Evolutionary conservation across 345 rosid species (phyloP).

Genomic region (Populus deltoides): DNA sequence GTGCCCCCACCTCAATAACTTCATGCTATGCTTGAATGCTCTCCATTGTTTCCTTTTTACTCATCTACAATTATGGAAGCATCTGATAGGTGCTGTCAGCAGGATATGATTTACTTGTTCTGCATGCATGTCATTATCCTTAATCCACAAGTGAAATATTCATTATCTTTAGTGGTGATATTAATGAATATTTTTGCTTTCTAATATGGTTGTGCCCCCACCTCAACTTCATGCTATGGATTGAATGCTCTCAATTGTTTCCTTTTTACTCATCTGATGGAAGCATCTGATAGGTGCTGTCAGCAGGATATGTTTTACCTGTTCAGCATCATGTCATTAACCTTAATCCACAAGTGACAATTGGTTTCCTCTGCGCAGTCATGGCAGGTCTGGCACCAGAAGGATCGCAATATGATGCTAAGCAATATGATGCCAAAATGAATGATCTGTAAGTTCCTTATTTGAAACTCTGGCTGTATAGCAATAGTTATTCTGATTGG

Average conservation of each 20-base stretch:
- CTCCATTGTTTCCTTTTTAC: background rate
- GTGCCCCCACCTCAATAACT: no score
- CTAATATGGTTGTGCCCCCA: no score
- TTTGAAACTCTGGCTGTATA: background rate
- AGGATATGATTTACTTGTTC: background rate
- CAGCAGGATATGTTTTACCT: background rate
- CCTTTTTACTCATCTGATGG: background rate
- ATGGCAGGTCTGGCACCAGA: slow-evolving; percentile 77
- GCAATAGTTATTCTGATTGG: background rate
- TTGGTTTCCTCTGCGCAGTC: slow-evolving; percentile 33
- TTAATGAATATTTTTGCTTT: background rate
- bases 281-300: background rate
- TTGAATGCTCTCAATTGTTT: background rate
- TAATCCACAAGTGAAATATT: background rate
- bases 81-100: background rate
- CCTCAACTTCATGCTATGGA: background rate
- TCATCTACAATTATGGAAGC: background rate
- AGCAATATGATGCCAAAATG: slow-evolving; percentile 70
- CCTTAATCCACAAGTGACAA: background rate
- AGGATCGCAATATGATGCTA: slow-evolving; percentile 72
- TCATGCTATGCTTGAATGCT: background rate
- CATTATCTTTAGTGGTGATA: background rate
- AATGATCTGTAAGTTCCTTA: slow-evolving; percentile 61
- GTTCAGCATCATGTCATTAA: background rate
- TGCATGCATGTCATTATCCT: background rate